phyloP scores from a whole-genome alignment of 2,329 filamentous ascomycete genomes.

The Pseudogymnoascus sp. region DNA sequence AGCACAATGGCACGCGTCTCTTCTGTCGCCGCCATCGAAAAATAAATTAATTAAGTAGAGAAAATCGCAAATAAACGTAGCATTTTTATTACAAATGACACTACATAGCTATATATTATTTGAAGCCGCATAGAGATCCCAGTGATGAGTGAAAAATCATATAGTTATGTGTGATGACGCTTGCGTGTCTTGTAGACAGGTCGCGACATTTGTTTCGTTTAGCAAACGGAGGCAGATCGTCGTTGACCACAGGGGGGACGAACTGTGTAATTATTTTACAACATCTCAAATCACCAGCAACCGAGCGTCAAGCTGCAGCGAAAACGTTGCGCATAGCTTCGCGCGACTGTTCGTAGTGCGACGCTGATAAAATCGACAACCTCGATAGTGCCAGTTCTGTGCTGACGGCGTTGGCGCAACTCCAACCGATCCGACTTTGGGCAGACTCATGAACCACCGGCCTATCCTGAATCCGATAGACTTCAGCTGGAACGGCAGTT shows the following conservation, averaged over 20 bases:
- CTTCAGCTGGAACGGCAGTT: conserved; percentile 9
- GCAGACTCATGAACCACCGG: conserved; percentile 1
- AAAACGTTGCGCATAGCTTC: conserved; percentile 9
- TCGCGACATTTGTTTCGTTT: conserved; percentile 11
- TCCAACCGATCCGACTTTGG: not conserved
- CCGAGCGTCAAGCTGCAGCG: conserved; percentile 1
- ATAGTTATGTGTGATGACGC: conserved; percentile 3
- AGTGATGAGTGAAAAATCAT: not conserved
- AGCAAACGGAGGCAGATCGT: conserved; percentile 11
- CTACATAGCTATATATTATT: conserved; percentile 5
- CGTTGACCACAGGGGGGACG: conserved; percentile 4
- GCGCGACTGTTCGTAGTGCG: conserved; percentile 5
- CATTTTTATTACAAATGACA: conserved; percentile 1
- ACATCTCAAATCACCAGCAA: conserved; percentile 10
- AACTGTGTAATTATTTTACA: conserved; percentile 10
- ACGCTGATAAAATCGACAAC: conserved; percentile 5
- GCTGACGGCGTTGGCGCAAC: conserved; percentile 8
- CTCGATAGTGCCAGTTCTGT: not conserved
- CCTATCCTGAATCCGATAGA: not conserved
- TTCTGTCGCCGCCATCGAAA: not conserved
- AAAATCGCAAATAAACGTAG: conserved; percentile 6
- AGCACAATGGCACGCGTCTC: not conserved
- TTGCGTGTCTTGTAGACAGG: conserved; percentile 11
- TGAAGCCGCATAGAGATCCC: not conserved
- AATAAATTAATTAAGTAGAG: not conserved